These are phyloP conservation scores for Onygena corvina DNA, from an alignment of 2,329 filamentous ascomycete genomes.

Conservation along the genomic window DNA sequence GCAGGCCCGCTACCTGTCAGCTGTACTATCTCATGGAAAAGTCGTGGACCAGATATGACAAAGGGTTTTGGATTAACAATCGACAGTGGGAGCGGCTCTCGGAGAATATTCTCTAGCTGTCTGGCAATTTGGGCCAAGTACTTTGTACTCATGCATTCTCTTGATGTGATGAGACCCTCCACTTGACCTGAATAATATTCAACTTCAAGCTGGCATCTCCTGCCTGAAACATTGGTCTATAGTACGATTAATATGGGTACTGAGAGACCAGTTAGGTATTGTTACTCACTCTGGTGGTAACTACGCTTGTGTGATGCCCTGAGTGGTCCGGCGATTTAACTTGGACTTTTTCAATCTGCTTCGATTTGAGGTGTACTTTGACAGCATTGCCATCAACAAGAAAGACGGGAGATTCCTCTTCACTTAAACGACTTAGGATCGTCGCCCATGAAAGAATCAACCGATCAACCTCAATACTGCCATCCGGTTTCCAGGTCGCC, in stretches of 20 bases:
- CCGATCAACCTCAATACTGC: slow-evolving; percentile 7
- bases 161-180: slow-evolving; percentile 20
- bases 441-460: slow-evolving; percentile 21
- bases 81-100: slow-evolving; percentile 31
- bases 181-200: slow-evolving; percentile 17
- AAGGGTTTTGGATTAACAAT: slow-evolving; percentile 47
- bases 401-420: slow-evolving; percentile 25
- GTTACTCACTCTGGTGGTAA: slow-evolving; percentile 17
- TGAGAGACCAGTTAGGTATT: not conserved
- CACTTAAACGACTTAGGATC: slow-evolving; percentile 24
- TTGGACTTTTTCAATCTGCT: slow-evolving; percentile 15
- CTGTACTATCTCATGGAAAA: slow-evolving; percentile 53
- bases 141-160: slow-evolving; percentile 17
- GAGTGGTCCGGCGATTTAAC: slow-evolving; percentile 12
- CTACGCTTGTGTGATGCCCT: slow-evolving; percentile 20
- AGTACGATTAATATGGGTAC: not conserved
- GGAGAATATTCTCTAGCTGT: slow-evolving; percentile 21
- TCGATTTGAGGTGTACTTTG: slow-evolving; percentile 19
- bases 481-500: slow-evolving; percentile 11
- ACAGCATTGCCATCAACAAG: slow-evolving; percentile 21
- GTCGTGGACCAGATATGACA: slow-evolving; percentile 41
- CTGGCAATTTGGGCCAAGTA: slow-evolving; percentile 22
- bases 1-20: slow-evolving; percentile 36
- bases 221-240: not conserved
- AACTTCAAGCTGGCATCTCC: slow-evolving; percentile 18